Evolutionary conservation across 371 early-diverging fungal genomes (phyloP).

Genomic region (Saksenaea oblongispora): DNA sequence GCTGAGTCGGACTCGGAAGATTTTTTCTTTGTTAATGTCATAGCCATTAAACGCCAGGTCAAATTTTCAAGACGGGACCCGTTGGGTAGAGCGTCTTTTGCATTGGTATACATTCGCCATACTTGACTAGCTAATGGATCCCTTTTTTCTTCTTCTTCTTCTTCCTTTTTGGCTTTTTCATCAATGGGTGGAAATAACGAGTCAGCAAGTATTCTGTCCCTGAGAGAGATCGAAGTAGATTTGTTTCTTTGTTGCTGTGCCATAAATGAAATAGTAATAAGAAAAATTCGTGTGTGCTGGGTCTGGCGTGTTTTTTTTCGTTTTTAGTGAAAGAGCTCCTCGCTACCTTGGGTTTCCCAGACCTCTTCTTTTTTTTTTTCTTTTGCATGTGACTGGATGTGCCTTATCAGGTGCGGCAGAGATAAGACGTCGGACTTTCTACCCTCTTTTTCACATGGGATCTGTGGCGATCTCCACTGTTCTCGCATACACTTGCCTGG

Average conservation of each 20-base stretch:
- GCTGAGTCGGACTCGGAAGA: constrained; percentile 24
- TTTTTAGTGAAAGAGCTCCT: not conserved
- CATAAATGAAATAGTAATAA: not conserved
- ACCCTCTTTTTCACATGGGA: constrained; percentile 1
- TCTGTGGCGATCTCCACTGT: not conserved
- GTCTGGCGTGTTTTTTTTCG: not conserved
- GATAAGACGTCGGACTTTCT: constrained; percentile 5
- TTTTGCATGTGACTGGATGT: constrained; percentile 3
- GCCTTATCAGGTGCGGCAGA: constrained; percentile 17
- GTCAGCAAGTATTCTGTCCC: not conserved
- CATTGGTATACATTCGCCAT: constrained; percentile 64
- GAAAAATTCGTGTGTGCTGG: not conserved
- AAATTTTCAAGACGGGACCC: constrained; percentile 61
- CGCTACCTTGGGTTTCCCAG: not conserved
- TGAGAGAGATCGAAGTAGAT: not conserved
- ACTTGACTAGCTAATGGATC: constrained; percentile 54
- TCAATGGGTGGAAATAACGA: not conserved
- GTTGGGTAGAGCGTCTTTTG: constrained; percentile 56
- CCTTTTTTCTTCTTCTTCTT: constrained; percentile 17
- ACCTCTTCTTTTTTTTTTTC: not conserved
- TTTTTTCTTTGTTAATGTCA: constrained; percentile 39
- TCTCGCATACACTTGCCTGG: not conserved
- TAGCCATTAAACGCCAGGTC: constrained; percentile 66
- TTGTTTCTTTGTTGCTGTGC: not conserved
- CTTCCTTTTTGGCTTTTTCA: not conserved